Percentiles rank a stretch among this genome's conserved stretches.
Evolutionary conservation across 139 green algal genomes (phyloP).

Genomic region (Chlamydomonas eustigma): DNA sequence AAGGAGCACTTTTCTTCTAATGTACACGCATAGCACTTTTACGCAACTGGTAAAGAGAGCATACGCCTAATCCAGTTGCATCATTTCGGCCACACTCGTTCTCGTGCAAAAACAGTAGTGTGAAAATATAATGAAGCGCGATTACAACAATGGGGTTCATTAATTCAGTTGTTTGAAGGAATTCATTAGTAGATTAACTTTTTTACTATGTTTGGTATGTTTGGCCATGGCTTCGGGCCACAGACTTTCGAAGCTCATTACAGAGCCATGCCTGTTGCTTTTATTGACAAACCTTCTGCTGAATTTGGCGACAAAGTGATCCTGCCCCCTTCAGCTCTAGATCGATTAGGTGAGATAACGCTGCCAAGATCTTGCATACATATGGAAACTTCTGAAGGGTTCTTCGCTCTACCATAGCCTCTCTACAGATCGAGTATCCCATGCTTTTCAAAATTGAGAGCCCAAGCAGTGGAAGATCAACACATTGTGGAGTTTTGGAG

Average conservation of each 20-base stretch:
- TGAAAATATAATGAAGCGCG: too few relatives aligned
- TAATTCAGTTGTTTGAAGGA: too few relatives aligned
- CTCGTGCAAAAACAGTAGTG: too few relatives aligned
- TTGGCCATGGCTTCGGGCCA: not conserved
- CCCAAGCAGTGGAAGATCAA: slow-evolving; percentile 48
- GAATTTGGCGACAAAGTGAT: slow-evolving; percentile 96
- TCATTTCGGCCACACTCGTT: too few relatives aligned
- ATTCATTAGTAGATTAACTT: too few relatives aligned
- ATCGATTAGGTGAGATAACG: slow-evolving; percentile 76
- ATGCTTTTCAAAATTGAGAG: slow-evolving; percentile 97
- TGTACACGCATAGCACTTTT: too few relatives aligned
- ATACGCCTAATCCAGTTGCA: too few relatives aligned
- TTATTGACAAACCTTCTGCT: slow-evolving; percentile 87
- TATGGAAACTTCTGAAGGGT: not conserved
- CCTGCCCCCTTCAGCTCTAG: slow-evolving; percentile 90
- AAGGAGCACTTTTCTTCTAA: too few relatives aligned
- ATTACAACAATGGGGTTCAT: too few relatives aligned
- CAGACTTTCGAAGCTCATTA: slow-evolving; percentile 78
- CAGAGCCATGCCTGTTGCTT: slow-evolving; percentile 87
- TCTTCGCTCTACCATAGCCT: too few relatives aligned
- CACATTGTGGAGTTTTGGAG: slow-evolving; percentile 97
- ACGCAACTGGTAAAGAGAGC: too few relatives aligned
- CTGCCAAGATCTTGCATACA: not conserved
- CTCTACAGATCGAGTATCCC: slow-evolving; percentile 94
- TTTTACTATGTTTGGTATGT: slow-evolving; percentile 25